Evolutionary conservation across 2,329 filamentous ascomycete species (phyloP).

Genomic region (Pyrenochaeta sp.): DNA sequence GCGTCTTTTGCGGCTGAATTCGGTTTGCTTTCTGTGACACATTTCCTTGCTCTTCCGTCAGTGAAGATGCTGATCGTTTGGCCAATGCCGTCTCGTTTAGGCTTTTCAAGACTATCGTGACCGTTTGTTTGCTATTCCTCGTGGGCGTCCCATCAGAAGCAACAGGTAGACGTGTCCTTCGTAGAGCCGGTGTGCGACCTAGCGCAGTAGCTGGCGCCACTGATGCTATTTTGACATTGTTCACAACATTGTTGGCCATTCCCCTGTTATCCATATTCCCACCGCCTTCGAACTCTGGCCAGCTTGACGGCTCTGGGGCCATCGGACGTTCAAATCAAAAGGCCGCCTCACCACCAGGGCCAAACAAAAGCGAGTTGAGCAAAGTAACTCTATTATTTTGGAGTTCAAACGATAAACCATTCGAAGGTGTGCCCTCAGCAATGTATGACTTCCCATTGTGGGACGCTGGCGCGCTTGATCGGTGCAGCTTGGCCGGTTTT

Average conservation of each 20-base stretch:
- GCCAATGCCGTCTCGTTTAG: background rate
- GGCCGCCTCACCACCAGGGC: background rate
- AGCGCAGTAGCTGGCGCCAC: background rate
- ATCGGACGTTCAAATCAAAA: background rate
- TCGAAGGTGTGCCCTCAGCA: background rate
- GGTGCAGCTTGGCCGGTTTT: background rate
- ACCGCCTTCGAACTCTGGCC: background rate
- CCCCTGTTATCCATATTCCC: background rate
- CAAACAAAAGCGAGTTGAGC: background rate
- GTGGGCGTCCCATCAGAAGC: background rate
- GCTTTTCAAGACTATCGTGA: background rate
- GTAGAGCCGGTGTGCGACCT: background rate
- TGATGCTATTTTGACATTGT: background rate
- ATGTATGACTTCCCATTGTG: background rate
- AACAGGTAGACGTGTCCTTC: background rate
- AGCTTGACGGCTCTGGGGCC: background rate
- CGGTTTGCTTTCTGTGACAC: background rate
- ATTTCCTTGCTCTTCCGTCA: background rate
- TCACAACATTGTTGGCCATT: background rate
- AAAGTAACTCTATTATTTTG: background rate
- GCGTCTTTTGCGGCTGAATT: background rate
- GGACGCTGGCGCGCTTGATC: background rate
- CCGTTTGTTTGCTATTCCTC: background rate
- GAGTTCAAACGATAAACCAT: background rate
- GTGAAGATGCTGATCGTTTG: background rate